A percentile compares a stretch with the other conserved stretches of the same genome.
Evolutionary conservation across 306 rosid species (phyloP).

Genomic region (Datisca glomerata): DNA sequence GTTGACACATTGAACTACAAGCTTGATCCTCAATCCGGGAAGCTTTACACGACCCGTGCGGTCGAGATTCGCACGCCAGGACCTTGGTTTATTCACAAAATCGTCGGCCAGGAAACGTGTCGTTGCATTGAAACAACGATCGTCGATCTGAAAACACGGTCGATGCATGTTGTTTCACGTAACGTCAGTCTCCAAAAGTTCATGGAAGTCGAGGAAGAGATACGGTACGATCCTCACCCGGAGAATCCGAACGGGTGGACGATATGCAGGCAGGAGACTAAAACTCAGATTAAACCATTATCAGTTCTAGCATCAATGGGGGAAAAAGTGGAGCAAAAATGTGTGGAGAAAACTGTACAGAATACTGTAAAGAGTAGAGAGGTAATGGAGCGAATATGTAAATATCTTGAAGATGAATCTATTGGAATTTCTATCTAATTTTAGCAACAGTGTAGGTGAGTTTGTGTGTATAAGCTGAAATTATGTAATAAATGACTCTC

Average conservation of each 20-base stretch:
- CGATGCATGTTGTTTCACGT: neutral
- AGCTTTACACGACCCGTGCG: too few relatives aligned
- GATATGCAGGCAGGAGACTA: constrained; percentile 54
- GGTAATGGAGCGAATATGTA: constrained; percentile 82
- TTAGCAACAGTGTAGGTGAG: too few relatives aligned
- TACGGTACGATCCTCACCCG: neutral
- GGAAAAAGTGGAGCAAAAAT: constrained; percentile 64
- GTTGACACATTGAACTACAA: too few relatives aligned
- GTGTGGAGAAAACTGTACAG: constrained; percentile 64
- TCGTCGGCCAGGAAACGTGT: too few relatives aligned
- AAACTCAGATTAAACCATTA: constrained; percentile 52
- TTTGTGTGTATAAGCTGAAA: too few relatives aligned
- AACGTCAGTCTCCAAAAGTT: neutral
- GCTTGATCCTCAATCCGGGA: too few relatives aligned
- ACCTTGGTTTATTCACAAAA: too few relatives aligned
- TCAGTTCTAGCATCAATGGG: constrained; percentile 71
- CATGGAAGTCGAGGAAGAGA: neutral
- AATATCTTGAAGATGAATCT: constrained; percentile 66
- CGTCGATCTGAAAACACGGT: neutral
- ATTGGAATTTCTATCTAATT: constrained; percentile 31
- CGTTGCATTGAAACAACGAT: neutral
- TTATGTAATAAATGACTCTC: too few relatives aligned
- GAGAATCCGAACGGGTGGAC: constrained; percentile 29
- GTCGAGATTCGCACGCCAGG: too few relatives aligned
- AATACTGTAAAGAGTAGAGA: constrained; percentile 69